Base-by-base conservation (phyloP, 306 rosid genomes). In the Alnus rubra region DNA sequence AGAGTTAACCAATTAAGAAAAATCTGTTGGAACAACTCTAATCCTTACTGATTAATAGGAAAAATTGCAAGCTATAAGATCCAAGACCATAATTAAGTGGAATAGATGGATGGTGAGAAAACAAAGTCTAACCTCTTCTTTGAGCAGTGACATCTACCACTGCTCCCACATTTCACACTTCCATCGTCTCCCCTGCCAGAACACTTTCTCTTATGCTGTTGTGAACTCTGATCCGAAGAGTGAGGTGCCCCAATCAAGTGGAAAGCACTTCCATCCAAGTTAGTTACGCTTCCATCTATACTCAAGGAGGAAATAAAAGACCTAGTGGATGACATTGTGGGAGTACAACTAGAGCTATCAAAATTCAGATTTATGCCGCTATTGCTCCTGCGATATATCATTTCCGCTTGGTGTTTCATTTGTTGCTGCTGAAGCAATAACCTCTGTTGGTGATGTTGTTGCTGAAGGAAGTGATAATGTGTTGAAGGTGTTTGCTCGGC, bases 301-400 rank as follows among this genome's bases (percentile, higher is more conserved):
- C 99, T 96, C 89, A 96, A 79, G 14, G 99, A 96, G 52, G 99
- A 96, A 81, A 96, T 87, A 85, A 96, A 96, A 78, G 99, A 93
- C 72, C 97, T 90, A 33, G 85, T 92, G 19, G 99, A 96, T 53
- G 99, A 91, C 91, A 95, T 89, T 82, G 98, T 90, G 2, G 91
- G 93, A n/a, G 97, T 93, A 87, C 98, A 90, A 73, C 93, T 93
- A 73, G 98, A 87, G 81, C 90, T 87, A 71, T 96, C 99, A 67
- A 96, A 96, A 75, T 89, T 96, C 85, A 95, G 88, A 86, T 80
- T 93, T 67, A 91, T 86, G 77, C 98, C 97, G 48, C 92, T 91
- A 44, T 86, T 90, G 88, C 71, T 89, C 93, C 90, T 85, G 56
- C 93, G 81, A 75, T 86, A 91, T 88, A 89, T 78, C 93, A 93